Base-by-base conservation (phyloP, 495 filamentous ascomycete genomes). In the Podospora conica region DNA sequence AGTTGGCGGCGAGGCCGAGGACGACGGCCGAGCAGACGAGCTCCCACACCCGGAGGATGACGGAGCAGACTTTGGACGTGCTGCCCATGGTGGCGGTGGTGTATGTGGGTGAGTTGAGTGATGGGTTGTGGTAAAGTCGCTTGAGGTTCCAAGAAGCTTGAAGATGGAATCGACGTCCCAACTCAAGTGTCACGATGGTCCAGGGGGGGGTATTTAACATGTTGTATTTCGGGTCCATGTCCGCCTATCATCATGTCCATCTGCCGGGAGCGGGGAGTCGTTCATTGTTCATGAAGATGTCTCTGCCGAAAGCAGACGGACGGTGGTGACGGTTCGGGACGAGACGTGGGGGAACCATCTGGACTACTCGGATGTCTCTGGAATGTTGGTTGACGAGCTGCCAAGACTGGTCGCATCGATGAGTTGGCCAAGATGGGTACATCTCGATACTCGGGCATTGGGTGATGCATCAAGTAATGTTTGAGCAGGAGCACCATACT, bases 21-120 rank as follows among this genome's bases (percentile, higher is more conserved):
- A 69, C 60, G 31, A 74, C 68, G 66, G 68, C 65, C 31, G 68
- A 65, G 63, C 68, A 69, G 24, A 68, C 61, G n/a, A 74, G 33
- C 58, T 72, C 63, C 60, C 53, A 61, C 24, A 72, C 12, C 24
- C 70, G 72, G 60, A 74, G 63, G 60, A 62, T 10, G 8, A 67
- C 61, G 3, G 15, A 48, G 27, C n/a, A n/a, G 7, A 61, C 24
- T 25, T 18, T 66, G 3, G 69, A 65, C 0, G 48, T 55, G 24
- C 12, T 33, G 18, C 60, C 63, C 66, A 70, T 72, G 53, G 25
- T 68, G 64, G 22, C 24, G 15, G 53, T 31, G n/a, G 3, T 40
- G 48, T n/a, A 10, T 48, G 0, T 0, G n/a, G n/a, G n/a, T n/a
- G n/a, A n/a, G 33, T n/a, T 48, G 15, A 31, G 33, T 48, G 15